Percentiles rank a stretch among this genome's conserved stretches.
phyloP scores from a whole-genome alignment of 176 grass and related monocot species.

The Aegilops speltoides region DNA sequence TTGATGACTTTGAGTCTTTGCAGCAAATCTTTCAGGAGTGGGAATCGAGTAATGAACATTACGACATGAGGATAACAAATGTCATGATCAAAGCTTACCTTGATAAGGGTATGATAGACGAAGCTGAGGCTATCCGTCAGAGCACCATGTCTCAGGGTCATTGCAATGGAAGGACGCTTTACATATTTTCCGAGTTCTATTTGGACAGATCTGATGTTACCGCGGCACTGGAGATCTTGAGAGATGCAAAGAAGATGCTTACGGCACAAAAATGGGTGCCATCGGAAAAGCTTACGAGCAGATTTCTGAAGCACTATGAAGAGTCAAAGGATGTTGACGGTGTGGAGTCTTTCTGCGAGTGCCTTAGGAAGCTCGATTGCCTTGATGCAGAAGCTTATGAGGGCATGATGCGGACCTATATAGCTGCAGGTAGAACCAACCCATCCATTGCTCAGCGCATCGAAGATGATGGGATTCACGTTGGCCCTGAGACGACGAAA shows the following conservation, averaged over 20 bases:
- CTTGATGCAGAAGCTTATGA: not conserved
- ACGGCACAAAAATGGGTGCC: not conserved
- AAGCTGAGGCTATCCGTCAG: slow-evolving; percentile 28
- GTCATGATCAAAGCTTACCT: slow-evolving; percentile 44
- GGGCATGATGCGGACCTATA: slow-evolving; percentile 26
- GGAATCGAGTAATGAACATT: slow-evolving; percentile 1
- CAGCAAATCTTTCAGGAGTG: slow-evolving; percentile 51
- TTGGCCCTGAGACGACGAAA: slow-evolving; percentile 12
- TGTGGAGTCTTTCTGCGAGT: slow-evolving; percentile 24
- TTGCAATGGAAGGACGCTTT: slow-evolving; percentile 6
- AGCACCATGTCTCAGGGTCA: slow-evolving; percentile 24
- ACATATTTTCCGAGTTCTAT: slow-evolving; percentile 23
- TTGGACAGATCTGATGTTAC: slow-evolving; percentile 4
- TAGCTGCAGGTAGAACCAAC: slow-evolving; percentile 24
- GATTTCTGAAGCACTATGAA: slow-evolving; percentile 11
- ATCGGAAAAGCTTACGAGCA: not conserved
- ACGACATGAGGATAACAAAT: slow-evolving; percentile 51
- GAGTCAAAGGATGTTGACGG: slow-evolving; percentile 41
- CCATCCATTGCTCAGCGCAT: slow-evolving; percentile 20
- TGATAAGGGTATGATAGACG: not conserved
- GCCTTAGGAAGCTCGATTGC: slow-evolving; percentile 24
- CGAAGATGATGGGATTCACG: slow-evolving; percentile 29
- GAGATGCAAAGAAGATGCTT: not conserved
- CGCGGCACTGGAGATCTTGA: not conserved
- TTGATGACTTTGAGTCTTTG: slow-evolving; percentile 38